A percentile compares a stretch with the other conserved stretches of the same genome.
Conservation (phyloP, 2,329 filamentous ascomycete genomes). For the Xylaria sp. region DNA sequence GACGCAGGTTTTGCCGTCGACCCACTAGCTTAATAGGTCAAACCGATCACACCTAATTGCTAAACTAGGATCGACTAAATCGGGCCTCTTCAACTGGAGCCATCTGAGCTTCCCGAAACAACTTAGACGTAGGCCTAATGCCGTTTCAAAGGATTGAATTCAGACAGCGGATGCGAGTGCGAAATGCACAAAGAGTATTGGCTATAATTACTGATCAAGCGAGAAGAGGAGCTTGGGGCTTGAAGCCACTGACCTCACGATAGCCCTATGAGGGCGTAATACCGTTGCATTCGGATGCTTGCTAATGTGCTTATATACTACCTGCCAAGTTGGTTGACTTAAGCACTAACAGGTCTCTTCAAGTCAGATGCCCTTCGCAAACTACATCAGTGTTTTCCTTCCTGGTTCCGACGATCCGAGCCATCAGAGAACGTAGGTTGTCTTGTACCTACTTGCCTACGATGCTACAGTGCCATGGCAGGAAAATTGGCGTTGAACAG, state of each 20-base stretch:
- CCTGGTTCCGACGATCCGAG: neutral
- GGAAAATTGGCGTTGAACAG: neutral
- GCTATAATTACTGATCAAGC: neutral
- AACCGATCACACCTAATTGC: too few species aligned
- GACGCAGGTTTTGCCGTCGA: neutral
- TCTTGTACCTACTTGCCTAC: neutral
- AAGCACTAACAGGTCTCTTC: slow-evolving; percentile 6
- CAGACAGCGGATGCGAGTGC: neutral
- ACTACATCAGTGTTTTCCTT: neutral
- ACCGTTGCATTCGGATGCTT: neutral
- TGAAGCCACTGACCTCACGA: neutral
- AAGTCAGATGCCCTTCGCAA: slow-evolving; percentile 8
- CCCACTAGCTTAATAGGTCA: neutral
- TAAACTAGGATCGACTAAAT: too few species aligned
- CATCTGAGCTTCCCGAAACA: slow-evolving; percentile 8
- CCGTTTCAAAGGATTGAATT: neutral
- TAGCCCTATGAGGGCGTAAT: neutral
- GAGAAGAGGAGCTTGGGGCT: neutral
- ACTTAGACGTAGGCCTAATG: neutral
- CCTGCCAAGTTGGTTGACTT: slow-evolving; percentile 8
- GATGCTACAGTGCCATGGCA: neutral
- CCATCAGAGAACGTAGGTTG: neutral
- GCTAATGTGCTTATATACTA: neutral
- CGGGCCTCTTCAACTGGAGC: neutral
- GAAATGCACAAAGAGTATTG: neutral